Evolutionary conservation across 768 basidiomycete species (phyloP).

Genomic region (Amyloporia xantha): DNA sequence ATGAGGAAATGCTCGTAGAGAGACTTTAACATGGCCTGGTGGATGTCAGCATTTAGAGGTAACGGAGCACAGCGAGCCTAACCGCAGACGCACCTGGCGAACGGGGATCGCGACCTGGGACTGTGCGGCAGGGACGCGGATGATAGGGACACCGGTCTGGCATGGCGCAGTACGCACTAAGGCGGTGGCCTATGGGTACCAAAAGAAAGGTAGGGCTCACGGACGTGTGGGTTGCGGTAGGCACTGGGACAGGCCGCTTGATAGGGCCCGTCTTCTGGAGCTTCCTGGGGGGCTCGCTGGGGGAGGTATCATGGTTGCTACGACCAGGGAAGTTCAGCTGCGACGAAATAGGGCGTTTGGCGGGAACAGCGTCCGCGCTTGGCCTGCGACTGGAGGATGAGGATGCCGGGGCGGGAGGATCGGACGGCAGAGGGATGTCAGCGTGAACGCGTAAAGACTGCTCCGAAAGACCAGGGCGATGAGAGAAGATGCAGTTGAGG

Average conservation of each 20-base stretch:
- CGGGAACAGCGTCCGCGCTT: constrained; percentile 15
- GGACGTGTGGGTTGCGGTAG: constrained; percentile 30
- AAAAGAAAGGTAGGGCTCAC: constrained; percentile 14
- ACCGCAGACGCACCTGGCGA: constrained; percentile 48
- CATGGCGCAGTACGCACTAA: too few relatives aligned
- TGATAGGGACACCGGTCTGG: constrained; percentile 57
- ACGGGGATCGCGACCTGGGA: constrained; percentile 70
- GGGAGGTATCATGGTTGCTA: constrained; percentile 10
- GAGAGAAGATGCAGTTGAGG: constrained; percentile 60
- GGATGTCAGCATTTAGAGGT: not conserved
- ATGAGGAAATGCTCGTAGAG: constrained; percentile 67
- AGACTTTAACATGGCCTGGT: constrained; percentile 65
- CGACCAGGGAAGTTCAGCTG: constrained; percentile 9
- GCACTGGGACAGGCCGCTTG: constrained; percentile 37
- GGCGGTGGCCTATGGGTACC: not conserved
- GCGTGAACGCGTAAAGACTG: constrained; percentile 35
- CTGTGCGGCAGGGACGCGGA: constrained; percentile 58
- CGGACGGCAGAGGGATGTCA: constrained; percentile 15
- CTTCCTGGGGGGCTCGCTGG: constrained; percentile 54
- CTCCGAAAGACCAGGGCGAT: constrained; percentile 34
- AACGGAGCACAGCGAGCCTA: not conserved
- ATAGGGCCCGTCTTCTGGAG: constrained; percentile 47
- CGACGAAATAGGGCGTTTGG: constrained; percentile 23
- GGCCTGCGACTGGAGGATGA: constrained; percentile 5
- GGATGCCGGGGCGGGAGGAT: constrained; percentile 7